phyloP scores from a whole-genome alignment of 495 filamentous ascomycete genomes.

The Neurospora cerealis region DNA sequence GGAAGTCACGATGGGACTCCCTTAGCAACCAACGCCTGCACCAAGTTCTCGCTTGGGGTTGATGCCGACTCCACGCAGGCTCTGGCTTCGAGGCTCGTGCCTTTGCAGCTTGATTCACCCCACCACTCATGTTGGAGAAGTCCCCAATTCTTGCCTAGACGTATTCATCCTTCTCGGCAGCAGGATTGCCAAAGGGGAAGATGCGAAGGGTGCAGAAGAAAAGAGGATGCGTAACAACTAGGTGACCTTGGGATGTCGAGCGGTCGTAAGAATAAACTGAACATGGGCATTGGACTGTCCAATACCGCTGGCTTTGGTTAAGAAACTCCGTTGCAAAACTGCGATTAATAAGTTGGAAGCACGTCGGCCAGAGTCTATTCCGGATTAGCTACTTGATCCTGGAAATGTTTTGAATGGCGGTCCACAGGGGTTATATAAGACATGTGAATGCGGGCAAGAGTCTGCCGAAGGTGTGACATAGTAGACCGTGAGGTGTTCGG shows the following conservation, averaged over 20 bases:
- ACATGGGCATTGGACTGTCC: too few relatives aligned
- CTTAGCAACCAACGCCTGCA: not conserved
- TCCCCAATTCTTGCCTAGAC: not conserved
- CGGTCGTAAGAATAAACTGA: too few relatives aligned
- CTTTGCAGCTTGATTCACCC: not conserved
- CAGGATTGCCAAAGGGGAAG: not conserved
- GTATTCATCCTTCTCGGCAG: not conserved
- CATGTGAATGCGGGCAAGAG: too few relatives aligned
- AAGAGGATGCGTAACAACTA: not conserved
- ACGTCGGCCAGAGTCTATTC: too few relatives aligned
- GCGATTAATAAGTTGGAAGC: too few relatives aligned
- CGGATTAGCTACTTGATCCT: too few relatives aligned
- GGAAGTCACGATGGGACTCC: not conserved
- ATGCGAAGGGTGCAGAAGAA: not conserved
- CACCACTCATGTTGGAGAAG: not conserved
- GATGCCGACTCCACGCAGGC: not conserved
- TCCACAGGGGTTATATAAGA: too few relatives aligned
- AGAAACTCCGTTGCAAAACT: too few relatives aligned
- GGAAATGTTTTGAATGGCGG: too few relatives aligned
- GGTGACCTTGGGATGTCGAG: not conserved
- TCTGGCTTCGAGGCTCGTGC: not conserved
- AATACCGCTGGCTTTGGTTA: too few relatives aligned
- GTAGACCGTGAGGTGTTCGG: too few relatives aligned
- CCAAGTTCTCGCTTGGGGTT: not conserved
- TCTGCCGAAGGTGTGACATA: too few relatives aligned